phyloP scores from a whole-genome alignment of 2,329 filamentous ascomycete genomes.

The Lasiodiplodia sp. region DNA sequence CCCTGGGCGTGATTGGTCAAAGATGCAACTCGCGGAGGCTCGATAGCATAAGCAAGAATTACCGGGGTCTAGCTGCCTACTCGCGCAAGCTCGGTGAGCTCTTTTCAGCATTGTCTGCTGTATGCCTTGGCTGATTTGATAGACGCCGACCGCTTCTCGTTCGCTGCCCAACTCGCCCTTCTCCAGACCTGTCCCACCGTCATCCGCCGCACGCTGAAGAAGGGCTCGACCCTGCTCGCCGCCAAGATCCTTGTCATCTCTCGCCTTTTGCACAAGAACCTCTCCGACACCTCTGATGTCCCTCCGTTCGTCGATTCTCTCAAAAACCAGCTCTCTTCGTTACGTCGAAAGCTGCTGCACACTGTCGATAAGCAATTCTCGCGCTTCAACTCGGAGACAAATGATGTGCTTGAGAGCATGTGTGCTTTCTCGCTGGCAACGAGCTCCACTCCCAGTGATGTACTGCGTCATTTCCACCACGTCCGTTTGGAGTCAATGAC shows the following conservation, averaged over 20 bases:
- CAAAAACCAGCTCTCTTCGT: constrained; percentile 67
- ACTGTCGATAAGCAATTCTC: constrained; percentile 65
- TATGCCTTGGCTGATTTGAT: constrained; percentile 19
- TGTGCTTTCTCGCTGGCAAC: constrained; percentile 84
- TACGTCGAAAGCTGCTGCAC: constrained; percentile 70
- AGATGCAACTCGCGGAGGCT: constrained; percentile 78
- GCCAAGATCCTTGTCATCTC: constrained; percentile 76
- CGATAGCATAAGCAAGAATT: constrained; percentile 69
- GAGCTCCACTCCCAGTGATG: constrained; percentile 80
- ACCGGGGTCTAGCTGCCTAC: constrained; percentile 56
- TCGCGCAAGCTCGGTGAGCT: constrained; percentile 51
- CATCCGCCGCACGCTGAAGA: constrained; percentile 61
- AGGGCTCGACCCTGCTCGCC: constrained; percentile 59
- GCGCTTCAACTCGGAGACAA: constrained; percentile 46
- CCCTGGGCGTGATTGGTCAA: constrained; percentile 74
- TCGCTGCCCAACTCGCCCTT: constrained; percentile 64
- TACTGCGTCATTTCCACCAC: constrained; percentile 78
- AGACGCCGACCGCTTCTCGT: constrained; percentile 54
- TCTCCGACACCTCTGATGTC: constrained; percentile 61
- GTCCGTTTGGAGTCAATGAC: constrained; percentile 74
- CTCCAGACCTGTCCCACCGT: constrained; percentile 63
- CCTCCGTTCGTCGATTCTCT: constrained; percentile 67
- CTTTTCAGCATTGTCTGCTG: background rate
- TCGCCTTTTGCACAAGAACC: constrained; percentile 75
- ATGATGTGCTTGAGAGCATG: constrained; percentile 71